These are phyloP conservation scores for Setaria viridis DNA, from an alignment of 202 grass and related monocot species.

Conservation along the genomic window DNA sequence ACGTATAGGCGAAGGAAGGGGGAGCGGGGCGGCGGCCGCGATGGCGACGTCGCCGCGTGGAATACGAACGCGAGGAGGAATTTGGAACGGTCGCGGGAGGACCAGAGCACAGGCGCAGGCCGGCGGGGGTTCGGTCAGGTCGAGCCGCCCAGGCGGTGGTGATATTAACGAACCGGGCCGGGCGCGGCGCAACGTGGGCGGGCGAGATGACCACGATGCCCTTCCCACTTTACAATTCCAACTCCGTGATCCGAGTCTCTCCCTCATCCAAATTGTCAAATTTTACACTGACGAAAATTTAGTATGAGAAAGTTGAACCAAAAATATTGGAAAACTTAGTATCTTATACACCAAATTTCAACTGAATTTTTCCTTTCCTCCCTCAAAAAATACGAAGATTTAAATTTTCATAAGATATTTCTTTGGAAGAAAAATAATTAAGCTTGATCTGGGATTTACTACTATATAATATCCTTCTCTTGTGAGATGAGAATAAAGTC, in stretches of 20 bases:
- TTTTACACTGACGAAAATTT: neutral
- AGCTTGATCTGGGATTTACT: neutral
- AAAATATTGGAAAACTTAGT: neutral
- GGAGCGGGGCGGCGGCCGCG: conserved; percentile 30
- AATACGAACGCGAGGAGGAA: conserved; percentile 22
- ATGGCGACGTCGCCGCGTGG: conserved; percentile 55
- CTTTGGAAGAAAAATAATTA: neutral
- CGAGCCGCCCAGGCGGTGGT: neutral
- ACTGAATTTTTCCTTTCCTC: neutral
- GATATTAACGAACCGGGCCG: conserved; percentile 24
- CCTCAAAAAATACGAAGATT: neutral
- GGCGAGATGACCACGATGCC: conserved; percentile 49
- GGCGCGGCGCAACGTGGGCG: conserved; percentile 40
- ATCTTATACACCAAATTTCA: neutral
- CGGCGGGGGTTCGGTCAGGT: neutral
- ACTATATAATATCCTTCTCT: neutral
- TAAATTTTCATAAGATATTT: neutral
- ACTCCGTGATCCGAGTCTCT: neutral
- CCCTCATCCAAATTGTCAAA: neutral
- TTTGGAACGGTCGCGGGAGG: conserved; percentile 48
- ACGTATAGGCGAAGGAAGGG: neutral
- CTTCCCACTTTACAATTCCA: neutral
- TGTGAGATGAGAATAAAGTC: conserved; percentile 8
- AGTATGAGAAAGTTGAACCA: neutral
- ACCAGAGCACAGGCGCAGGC: neutral